Evolutionary conservation across 805 yeast species (phyloP).

Genomic region (Brettanomyces sp.): DNA sequence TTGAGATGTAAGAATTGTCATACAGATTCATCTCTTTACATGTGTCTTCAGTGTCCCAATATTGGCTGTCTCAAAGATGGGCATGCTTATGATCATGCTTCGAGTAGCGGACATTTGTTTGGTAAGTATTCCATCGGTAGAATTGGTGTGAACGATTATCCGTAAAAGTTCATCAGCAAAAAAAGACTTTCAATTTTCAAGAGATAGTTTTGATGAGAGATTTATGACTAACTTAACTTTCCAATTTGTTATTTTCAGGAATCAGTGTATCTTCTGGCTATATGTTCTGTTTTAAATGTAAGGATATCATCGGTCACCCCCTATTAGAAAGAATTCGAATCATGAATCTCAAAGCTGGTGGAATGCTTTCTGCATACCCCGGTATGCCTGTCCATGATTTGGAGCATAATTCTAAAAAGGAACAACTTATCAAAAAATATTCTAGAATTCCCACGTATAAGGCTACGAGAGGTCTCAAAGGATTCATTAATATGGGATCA

Average conservation of each 20-base stretch:
- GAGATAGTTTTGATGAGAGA: too few species aligned
- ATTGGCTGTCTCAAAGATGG: slow-evolving; percentile 54
- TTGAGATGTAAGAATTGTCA: slow-evolving; percentile 45
- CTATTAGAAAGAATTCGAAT: slow-evolving; percentile 44
- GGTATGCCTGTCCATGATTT: slow-evolving; percentile 24
- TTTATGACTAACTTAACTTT: not conserved
- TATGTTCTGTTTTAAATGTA: slow-evolving; percentile 73
- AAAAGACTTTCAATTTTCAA: too few species aligned
- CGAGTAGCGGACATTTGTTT: slow-evolving; percentile 40
- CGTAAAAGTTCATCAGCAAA: too few species aligned
- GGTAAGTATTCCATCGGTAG: slow-evolving; percentile 26
- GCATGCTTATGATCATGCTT: slow-evolving; percentile 41
- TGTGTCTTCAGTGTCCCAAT: slow-evolving; percentile 73
- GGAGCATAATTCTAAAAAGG: slow-evolving; percentile 18
- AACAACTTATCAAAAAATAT: slow-evolving; percentile 20
- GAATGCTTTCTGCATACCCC: slow-evolving; percentile 14
- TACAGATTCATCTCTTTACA: slow-evolving; percentile 33
- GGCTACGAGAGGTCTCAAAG: slow-evolving; percentile 73
- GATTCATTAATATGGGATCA: slow-evolving; percentile 90
- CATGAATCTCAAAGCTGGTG: slow-evolving; percentile 15
- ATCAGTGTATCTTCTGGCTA: slow-evolving; percentile 62
- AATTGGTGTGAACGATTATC: not conserved
- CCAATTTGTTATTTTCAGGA: slow-evolving; percentile 12
- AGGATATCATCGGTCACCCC: slow-evolving; percentile 57
- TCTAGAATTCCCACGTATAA: slow-evolving; percentile 37